Base-by-base conservation (phyloP, 345 rosid genomes). In the Acer campestre region DNA sequence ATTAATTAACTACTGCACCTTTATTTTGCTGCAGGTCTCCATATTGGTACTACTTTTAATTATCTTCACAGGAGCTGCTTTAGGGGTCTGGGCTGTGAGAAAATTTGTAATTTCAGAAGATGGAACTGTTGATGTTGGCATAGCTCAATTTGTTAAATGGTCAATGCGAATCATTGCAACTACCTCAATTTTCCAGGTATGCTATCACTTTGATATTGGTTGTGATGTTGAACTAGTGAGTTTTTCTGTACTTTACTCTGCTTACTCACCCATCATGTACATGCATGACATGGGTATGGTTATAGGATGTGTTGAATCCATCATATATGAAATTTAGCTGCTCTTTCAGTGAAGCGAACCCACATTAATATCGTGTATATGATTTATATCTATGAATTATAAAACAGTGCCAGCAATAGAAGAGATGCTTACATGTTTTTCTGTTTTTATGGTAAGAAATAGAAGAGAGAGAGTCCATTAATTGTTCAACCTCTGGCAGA, bases 71-170 rank as follows among this genome's bases (percentile, higher is more conserved):
- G 99, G 99, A 82, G 99, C 99, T 85, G 98, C 92, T 81, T 82
- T 91, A 56, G 99, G 99, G 72, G 92, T 83, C 80, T 96, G 98
- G 98, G 87, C 94, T 18, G 99, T 96, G 81, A 88, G 92, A 77
- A 96, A 87, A 81, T 96, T 86, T 78, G 94, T 94, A 23, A 86
- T 96, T 35, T 84, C 90, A 16, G 86, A 90, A 77, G 95, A 92
- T 77, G 98, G 98, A 75, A 86, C 83, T 67, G 99, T 96, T 71
- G 95, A 92, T 80, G 88, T 75, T 61, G 90, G 90, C 76, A 86
- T 94, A 61, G 97, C 98, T 14, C 92, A 90, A 75, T 96, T 96
- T 80, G 94, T 94, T 74, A 96, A 92, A 89, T 94, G 98, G 97
- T 92, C 97, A 16, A 92, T 91, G 90, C 90, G 97, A 58, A 77